Evolutionary conservation across 2,329 filamentous ascomycete species (phyloP), one percentile per base, ranked within the genome.

Genomic region (Beauveria asiatica): DNA sequence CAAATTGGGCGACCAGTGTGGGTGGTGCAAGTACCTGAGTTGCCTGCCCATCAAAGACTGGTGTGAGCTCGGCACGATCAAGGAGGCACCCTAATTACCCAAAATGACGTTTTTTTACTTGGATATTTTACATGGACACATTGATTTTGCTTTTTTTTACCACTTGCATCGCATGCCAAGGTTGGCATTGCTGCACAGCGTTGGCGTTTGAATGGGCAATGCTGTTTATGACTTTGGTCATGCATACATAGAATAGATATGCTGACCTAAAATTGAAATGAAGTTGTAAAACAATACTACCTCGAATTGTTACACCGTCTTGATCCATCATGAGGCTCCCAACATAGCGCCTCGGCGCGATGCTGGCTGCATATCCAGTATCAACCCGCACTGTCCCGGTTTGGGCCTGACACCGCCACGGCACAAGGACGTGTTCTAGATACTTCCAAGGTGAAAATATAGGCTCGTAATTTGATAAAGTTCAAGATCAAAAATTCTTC

Each of bases 11-110:
- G 84, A 85, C 53, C 86, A 82, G 33, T 99, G 94, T 73, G 79
- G 76, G 11, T 99, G 94, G 94, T 99, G 94, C 80, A 94, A 95
- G 78, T 94, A 96, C 69, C 75, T 99, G 67, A 95, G 89, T 72
- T 99, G 94, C 70, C 76, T 99, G 83, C 81, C 83, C 61, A 78
- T 89, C 59, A 88, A 81, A 64, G 78, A 84, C 66, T 89, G 86
- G 86, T 89, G 86, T 67, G 81, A 86, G 42, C 75, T 77, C 53
- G 78, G 77, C 62, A 74, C 66, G 8, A 70, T 74, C 49, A 62
- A 71, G 61, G 57, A 67, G 30, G 13, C 41, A 5, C 27, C 46
- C 13, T 59, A 9, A 49, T 44, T 9, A 19, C n/a, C 3, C 1
- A 2, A 10, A 17, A 17, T 13, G 16, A 21, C n/a, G 2, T 21